These are phyloP conservation scores for Vitis hybrid DNA, from an alignment of 177 flowering plant species.

Conservation along the genomic window DNA sequence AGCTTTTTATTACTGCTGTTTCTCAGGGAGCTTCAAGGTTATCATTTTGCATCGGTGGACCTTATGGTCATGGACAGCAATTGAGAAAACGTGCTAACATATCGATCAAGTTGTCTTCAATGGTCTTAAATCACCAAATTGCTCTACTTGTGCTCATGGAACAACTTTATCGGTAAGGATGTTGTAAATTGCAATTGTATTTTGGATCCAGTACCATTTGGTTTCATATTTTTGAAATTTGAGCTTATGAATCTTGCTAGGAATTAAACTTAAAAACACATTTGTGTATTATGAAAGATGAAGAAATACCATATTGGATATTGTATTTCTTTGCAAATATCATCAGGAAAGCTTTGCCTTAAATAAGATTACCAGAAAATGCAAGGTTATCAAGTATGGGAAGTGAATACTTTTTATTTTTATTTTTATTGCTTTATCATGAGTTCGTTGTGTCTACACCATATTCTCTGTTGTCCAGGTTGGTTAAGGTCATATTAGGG, in stretches of 20 bases:
- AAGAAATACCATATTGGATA: not conserved
- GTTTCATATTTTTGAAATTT: not conserved
- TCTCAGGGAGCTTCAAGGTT: conserved; percentile 72
- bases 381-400: no score
- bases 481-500: no score
- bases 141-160: conserved; percentile 79
- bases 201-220: not conserved
- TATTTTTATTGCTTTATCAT: no score
- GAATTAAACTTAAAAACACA: not conserved
- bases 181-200: not conserved
- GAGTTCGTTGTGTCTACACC: no score
- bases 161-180: conserved; percentile 76
- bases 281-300: not conserved
- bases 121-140: conserved; percentile 87
- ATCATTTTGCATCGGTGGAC: conserved; percentile 87
- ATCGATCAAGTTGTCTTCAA: conserved; percentile 69
- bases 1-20: not conserved
- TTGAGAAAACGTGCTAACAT: conserved; percentile 70
- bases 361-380: not conserved
- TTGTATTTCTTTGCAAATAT: not conserved
- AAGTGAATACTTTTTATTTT: no score
- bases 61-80: conserved; percentile 81
- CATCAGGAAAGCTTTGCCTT: not conserved
- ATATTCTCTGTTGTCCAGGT: no score
- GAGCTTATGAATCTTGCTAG: not conserved